These are phyloP conservation scores for Toxoplasma gondii DNA, from an alignment of 169 alveolate genomes.

Conservation along the genomic window DNA sequence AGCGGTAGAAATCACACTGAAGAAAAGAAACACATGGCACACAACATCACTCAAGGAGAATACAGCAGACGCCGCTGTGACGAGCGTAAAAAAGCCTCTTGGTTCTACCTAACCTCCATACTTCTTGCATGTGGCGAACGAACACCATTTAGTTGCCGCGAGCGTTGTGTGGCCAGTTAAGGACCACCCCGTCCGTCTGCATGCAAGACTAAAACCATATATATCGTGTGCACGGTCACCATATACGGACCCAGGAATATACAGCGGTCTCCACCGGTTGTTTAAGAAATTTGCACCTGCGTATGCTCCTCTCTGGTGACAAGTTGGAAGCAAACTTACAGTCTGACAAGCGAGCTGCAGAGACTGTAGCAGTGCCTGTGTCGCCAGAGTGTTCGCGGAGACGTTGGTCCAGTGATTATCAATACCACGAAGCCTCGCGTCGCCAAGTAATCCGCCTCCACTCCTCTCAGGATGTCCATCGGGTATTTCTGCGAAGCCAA, in stretches of 20 bases:
- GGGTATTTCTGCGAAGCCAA: neutral
- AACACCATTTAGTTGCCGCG: neutral
- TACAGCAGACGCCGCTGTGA: neutral
- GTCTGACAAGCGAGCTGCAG: neutral
- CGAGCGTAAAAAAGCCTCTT: neutral
- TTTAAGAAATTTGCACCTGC: too few relatives aligned
- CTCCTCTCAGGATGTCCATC: neutral
- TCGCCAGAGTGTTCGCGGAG: neutral
- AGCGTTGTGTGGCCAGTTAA: too few relatives aligned
- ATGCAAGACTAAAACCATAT: too few relatives aligned
- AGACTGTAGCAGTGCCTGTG: neutral
- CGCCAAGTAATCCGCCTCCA: neutral
- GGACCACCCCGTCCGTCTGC: too few relatives aligned
- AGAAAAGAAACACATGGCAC: neutral
- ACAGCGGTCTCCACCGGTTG: neutral
- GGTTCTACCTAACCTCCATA: neutral
- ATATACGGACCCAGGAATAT: neutral
- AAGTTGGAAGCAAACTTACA: neutral
- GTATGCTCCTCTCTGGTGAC: too few relatives aligned
- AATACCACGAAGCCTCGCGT: neutral
- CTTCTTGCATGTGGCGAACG: neutral
- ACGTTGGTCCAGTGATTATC: neutral
- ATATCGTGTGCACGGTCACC: too few relatives aligned
- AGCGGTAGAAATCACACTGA: constrained; percentile 34
- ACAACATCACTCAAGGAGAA: neutral